phyloP scores from a whole-genome alignment of 2,329 filamentous ascomycete genomes.

The Fonsecaea erecta region DNA sequence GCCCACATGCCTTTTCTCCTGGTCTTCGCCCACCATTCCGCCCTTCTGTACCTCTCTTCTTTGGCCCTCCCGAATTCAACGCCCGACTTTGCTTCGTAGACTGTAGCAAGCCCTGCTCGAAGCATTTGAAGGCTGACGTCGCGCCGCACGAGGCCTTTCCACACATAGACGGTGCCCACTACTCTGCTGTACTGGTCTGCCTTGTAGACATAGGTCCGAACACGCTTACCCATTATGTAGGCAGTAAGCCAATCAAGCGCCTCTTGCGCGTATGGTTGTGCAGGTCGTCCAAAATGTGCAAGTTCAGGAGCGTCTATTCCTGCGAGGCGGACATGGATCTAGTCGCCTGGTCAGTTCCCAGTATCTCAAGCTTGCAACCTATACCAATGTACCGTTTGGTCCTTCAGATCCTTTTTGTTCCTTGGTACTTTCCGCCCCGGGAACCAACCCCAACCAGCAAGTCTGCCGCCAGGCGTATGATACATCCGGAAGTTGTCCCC shows the following conservation, averaged over 20 bases:
- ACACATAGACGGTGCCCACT: slow-evolving; percentile 80
- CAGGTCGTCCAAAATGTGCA: slow-evolving; percentile 86
- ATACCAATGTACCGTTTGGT: slow-evolving; percentile 70
- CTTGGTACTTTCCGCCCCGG: slow-evolving; percentile 71
- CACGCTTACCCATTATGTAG: slow-evolving; percentile 72
- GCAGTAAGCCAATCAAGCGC: slow-evolving; percentile 78
- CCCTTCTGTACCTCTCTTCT: slow-evolving; percentile 53
- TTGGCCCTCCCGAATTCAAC: slow-evolving; percentile 81
- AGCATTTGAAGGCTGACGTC: slow-evolving; percentile 93
- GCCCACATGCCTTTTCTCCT: slow-evolving; percentile 77
- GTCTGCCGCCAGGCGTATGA: slow-evolving; percentile 87
- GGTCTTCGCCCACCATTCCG: slow-evolving; percentile 63
- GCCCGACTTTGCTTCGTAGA: slow-evolving; percentile 90
- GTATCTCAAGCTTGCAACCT: not conserved
- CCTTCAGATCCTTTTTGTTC: slow-evolving; percentile 70
- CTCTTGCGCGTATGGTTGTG: slow-evolving; percentile 82
- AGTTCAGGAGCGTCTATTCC: slow-evolving; percentile 92
- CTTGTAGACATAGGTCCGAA: slow-evolving; percentile 81
- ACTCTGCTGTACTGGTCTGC: slow-evolving; percentile 92
- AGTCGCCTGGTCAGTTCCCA: slow-evolving; percentile 11
- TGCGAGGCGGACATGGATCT: slow-evolving; percentile 84
- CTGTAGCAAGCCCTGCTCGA: slow-evolving; percentile 79
- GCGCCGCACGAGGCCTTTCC: slow-evolving; percentile 65
- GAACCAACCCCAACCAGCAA: slow-evolving; percentile 92
- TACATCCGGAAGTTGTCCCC: slow-evolving; percentile 94